These are phyloP conservation scores for Pachyrhizus erosus DNA, from an alignment of 306 rosid species.

Conservation along the genomic window DNA sequence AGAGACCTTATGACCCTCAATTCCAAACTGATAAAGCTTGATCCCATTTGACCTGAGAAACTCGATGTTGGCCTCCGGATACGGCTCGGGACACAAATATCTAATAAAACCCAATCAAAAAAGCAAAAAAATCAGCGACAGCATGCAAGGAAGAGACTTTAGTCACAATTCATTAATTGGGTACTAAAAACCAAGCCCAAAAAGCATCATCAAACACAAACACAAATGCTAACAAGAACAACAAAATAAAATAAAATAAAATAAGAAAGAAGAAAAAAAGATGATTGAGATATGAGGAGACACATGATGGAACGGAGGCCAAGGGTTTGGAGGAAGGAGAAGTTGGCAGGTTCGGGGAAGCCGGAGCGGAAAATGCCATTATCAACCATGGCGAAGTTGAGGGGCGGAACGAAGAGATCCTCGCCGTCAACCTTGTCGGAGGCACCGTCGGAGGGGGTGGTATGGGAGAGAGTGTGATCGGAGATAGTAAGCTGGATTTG, in stretches of 20 bases:
- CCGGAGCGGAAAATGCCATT: slow-evolving; percentile 98
- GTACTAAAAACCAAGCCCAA: not conserved
- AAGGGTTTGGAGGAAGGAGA: slow-evolving; percentile 82
- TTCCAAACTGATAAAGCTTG: slow-evolving; percentile 88
- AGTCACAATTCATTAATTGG: slow-evolving; percentile 34
- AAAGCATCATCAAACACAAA: not conserved
- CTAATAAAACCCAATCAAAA: slow-evolving; percentile 48
- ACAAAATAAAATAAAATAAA: too few relatives aligned
- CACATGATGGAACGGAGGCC: slow-evolving; percentile 94
- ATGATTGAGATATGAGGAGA: not conserved
- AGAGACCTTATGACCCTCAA: slow-evolving; percentile 90
- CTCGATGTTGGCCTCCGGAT: slow-evolving; percentile 82
- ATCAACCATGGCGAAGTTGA: slow-evolving; percentile 94
- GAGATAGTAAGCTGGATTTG: slow-evolving; percentile 52
- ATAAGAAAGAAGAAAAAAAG: not conserved
- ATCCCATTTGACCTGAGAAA: slow-evolving; percentile 88
- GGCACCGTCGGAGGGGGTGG: slow-evolving; percentile 2
- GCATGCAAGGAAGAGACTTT: slow-evolving; percentile 1
- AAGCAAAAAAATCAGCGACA: slow-evolving; percentile 6
- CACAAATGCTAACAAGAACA: not conserved
- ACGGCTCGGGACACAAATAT: slow-evolving; percentile 96
- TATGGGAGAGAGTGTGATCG: slow-evolving; percentile 28
- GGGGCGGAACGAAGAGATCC: slow-evolving; percentile 76
- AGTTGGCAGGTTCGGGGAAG: slow-evolving; percentile 87
- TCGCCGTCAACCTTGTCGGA: slow-evolving; percentile 52